Base-by-base conservation (phyloP, 1,139 yeast genomes). In the Nadsonia commutata region DNA sequence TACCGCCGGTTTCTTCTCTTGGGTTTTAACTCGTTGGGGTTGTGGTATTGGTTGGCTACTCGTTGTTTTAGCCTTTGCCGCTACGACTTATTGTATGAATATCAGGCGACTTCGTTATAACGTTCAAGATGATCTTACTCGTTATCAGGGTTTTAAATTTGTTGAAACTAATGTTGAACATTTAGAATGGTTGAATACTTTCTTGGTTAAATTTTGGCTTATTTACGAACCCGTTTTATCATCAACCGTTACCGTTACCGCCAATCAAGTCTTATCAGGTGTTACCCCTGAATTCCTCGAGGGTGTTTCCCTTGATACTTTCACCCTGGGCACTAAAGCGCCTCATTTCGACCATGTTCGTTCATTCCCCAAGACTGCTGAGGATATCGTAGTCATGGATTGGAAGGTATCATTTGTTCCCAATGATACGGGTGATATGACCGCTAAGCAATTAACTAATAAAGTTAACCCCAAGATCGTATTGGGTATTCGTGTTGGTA, bases 251-350 rank as follows among this genome's bases (percentile, higher is more conserved):
- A 78, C 88, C 52, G 85, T 80, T 41, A 86, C 79, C 54, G 95
- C 72, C 18, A 90, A 90, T 60, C 90, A 86, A 43, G 74, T 82
- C 40, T 63, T 90, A 48, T 86, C 94, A 3, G 72, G 74, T 13
- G 66, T 71, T 31, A 72, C 84, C 31, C 98, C 98, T 9, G 79
- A 80, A 1, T 85, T 88, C 54, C 68, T 90, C 48, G 82, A 82
- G 55, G 70, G 83, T 8, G 63, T 88, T 48, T 82, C 95, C 82
- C 71, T 90, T 43, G 94, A 84, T 58, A 74, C 84, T 48, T 80
- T 90, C 57, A 88, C 97, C 8, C 74, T 82, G 16, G 98, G 98
- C 50, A 80, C 95, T 6, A 90, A 90, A 63, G 95, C 98, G 8
- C 95, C 95, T 36, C 74, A 98, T 60, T 70, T 90, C 48, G 96